These are phyloP conservation scores for Funneliformis geosporum DNA, from an alignment of 192 early-diverging fungal species.

Conservation along the genomic window DNA sequence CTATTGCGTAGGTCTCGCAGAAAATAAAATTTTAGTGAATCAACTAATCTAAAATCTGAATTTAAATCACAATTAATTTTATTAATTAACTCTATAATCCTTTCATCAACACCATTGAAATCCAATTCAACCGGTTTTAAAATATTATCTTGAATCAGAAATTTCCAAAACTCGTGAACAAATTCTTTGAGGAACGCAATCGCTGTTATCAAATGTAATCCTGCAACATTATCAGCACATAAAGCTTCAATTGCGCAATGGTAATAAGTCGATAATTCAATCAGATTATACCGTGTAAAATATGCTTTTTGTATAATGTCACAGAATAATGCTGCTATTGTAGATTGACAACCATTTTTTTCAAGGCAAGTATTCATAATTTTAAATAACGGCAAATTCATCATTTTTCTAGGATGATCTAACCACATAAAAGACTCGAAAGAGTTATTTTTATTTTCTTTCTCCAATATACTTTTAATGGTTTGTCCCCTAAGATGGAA, in stretches of 20 bases:
- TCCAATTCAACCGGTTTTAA: not conserved
- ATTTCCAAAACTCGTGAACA: conserved; percentile 2
- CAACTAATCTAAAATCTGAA: not conserved
- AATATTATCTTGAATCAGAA: not conserved
- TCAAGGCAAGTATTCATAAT: conserved; percentile 8
- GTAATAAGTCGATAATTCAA: not conserved
- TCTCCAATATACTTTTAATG: not conserved
- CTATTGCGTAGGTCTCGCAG: conserved; percentile 20
- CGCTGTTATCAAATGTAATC: conserved; percentile 12
- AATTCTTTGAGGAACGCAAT: conserved; percentile 32
- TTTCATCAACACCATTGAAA: not conserved
- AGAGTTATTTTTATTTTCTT: not conserved
- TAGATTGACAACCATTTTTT: not conserved
- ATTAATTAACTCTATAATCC: no score
- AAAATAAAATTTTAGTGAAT: conserved; percentile 31
- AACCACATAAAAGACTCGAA: not conserved
- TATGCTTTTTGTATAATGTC: conserved; percentile 29
- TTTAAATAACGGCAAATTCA: not conserved
- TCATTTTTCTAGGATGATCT: not conserved
- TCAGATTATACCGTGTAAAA: conserved; percentile 1
- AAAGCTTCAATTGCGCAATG: not conserved
- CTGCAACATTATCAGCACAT: not conserved
- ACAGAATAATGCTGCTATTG: conserved; percentile 19
- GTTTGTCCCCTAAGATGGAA: conserved; percentile 16
- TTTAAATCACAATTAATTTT: not conserved